phyloP scores from a whole-genome alignment of 2,329 filamentous ascomycete genomes.

The Fusarium nelsonii region DNA sequence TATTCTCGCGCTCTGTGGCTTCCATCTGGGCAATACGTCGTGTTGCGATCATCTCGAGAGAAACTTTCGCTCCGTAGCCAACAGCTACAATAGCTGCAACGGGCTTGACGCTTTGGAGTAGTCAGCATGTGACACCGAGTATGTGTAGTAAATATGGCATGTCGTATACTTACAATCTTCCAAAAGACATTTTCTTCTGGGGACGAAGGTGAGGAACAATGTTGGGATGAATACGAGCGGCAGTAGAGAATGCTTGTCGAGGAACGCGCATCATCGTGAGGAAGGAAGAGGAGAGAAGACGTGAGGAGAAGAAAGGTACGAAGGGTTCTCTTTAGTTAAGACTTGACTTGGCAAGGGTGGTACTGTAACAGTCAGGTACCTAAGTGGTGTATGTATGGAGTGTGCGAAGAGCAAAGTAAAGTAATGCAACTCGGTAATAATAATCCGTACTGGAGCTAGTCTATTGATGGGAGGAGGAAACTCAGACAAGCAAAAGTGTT shows the following conservation, averaged over 20 bases:
- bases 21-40: constrained; percentile 49
- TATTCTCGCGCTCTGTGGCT: constrained; percentile 52
- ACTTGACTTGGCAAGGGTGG: constrained; percentile 37
- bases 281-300: constrained; percentile 8
- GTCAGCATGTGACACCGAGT: constrained; percentile 13
- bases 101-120: constrained; percentile 50
- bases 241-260: constrained; percentile 48
- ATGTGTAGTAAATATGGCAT: not conserved
- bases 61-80: constrained; percentile 54
- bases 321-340: constrained; percentile 19
- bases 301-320: constrained; percentile 7
- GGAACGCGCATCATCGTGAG: constrained; percentile 45
- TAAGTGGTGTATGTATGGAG: not conserved
- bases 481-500: constrained; percentile 24
- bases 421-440: constrained; percentile 28
- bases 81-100: constrained; percentile 50
- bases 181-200: constrained; percentile 44
- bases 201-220: constrained; percentile 48
- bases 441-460: constrained; percentile 37
- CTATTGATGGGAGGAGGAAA: constrained; percentile 33
- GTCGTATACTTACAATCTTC: constrained; percentile 39
- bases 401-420: not conserved
- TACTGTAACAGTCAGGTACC: not conserved
- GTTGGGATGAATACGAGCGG: constrained; percentile 48
- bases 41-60: constrained; percentile 47